Percentiles rank a stretch among this genome's conserved stretches.
phyloP scores from a whole-genome alignment of 2,329 filamentous ascomycete species.

The Epichloe gansuensis region DNA sequence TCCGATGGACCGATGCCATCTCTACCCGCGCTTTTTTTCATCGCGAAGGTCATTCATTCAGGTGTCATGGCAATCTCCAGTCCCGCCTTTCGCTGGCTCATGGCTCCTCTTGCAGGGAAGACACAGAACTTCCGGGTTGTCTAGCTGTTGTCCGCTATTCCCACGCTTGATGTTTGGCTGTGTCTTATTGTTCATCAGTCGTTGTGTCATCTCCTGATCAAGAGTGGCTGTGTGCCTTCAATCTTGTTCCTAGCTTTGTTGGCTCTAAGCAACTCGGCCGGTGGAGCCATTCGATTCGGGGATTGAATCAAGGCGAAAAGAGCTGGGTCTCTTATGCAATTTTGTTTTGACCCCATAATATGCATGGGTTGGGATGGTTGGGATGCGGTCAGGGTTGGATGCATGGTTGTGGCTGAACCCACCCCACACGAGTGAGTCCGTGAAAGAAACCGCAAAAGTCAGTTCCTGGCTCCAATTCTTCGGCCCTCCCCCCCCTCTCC shows the following conservation, averaged over 20 bases:
- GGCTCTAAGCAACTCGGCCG: background rate
- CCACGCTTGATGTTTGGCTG: background rate
- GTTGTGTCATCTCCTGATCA: background rate
- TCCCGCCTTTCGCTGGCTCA: no score
- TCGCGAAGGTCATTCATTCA: no score
- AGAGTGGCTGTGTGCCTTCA: conserved; percentile 2
- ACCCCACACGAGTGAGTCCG: background rate
- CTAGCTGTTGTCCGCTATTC: background rate
- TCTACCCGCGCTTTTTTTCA: no score
- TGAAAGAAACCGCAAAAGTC: background rate
- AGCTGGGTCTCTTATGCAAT: no score
- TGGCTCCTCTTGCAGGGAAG: no score
- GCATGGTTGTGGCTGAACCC: background rate
- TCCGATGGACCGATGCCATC: no score
- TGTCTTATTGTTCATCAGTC: background rate
- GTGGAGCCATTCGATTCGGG: background rate
- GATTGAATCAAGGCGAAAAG: background rate
- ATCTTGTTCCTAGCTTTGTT: background rate
- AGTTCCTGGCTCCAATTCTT: conserved; percentile 5
- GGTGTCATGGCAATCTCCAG: no score
- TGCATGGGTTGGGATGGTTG: background rate
- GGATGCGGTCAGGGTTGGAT: background rate
- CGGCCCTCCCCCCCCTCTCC: conserved; percentile 2
- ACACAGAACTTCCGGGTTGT: background rate
- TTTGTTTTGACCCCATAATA: background rate